Evolutionary conservation across 2,329 filamentous ascomycete genomes (phyloP).

Genomic region (Xylariaceae sp.): DNA sequence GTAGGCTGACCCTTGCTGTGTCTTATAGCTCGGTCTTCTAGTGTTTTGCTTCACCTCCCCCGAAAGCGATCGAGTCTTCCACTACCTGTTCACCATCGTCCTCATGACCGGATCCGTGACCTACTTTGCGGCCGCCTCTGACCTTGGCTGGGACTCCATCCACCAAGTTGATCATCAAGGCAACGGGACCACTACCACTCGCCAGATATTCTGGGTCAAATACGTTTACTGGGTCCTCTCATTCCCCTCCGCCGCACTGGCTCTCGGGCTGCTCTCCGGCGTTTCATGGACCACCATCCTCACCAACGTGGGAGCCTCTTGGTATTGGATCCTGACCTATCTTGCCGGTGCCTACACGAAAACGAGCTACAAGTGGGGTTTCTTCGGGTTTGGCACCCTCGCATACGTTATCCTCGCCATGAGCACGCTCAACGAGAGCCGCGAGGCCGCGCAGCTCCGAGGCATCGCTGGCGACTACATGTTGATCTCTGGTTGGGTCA

Average conservation of each 20-base stretch:
- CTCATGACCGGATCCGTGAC: constrained; percentile 37
- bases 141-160: constrained; percentile 32
- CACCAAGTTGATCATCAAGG: no score
- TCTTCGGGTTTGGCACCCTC: constrained; percentile 41
- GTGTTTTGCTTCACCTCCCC: constrained; percentile 30
- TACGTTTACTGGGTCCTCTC: constrained; percentile 41
- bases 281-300: constrained; percentile 45
- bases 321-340: constrained; percentile 41
- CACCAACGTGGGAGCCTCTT: constrained; percentile 38
- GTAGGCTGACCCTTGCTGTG: no score
- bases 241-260: constrained; percentile 35
- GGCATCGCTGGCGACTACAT: constrained; percentile 34
- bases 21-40: background rate
- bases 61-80: constrained; percentile 41
- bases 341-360: constrained; percentile 37
- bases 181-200: constrained; percentile 17
- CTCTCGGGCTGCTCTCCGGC: constrained; percentile 39
- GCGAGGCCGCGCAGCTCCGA: constrained; percentile 28
- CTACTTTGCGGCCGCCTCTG: constrained; percentile 43
- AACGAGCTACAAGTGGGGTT: constrained; percentile 46
- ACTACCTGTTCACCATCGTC: constrained; percentile 41
- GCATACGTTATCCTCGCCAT: constrained; percentile 36
- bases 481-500: constrained; percentile 35
- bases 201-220: constrained; percentile 44
- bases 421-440: constrained; percentile 32